Percentiles rank a stretch among this genome's conserved stretches.
Evolutionary conservation across 2,329 filamentous ascomycete genomes (phyloP).

Genomic region (Colletotrichum higginsianum): DNA sequence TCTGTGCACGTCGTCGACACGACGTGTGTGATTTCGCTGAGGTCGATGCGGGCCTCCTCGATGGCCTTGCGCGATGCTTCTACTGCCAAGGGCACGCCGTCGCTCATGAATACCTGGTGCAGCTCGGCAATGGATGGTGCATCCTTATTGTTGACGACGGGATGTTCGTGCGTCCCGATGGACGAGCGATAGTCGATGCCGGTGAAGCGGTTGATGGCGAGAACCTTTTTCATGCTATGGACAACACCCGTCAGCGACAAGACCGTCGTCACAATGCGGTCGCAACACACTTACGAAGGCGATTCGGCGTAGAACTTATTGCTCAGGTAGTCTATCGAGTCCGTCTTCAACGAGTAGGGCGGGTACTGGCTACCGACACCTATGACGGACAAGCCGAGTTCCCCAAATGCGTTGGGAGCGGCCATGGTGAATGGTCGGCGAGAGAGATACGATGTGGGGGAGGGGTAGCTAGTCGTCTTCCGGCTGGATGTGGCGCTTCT

Average conservation of each 20-base stretch:
- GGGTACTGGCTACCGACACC: slow-evolving; percentile 75
- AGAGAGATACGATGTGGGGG: slow-evolving; percentile 28
- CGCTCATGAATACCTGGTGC: slow-evolving; percentile 68
- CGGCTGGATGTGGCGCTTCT: not conserved
- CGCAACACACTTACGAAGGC: slow-evolving; percentile 65
- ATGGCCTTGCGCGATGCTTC: slow-evolving; percentile 69
- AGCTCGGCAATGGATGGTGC: slow-evolving; percentile 70
- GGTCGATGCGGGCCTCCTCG: slow-evolving; percentile 66
- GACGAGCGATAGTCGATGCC: slow-evolving; percentile 76
- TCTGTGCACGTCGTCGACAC: slow-evolving; percentile 79
- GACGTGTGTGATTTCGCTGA: slow-evolving; percentile 73
- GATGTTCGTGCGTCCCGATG: slow-evolving; percentile 73
- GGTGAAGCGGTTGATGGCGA: slow-evolving; percentile 75
- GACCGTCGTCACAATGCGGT: slow-evolving; percentile 70
- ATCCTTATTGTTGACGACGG: slow-evolving; percentile 69
- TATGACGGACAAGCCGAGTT: slow-evolving; percentile 72
- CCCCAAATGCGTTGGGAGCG: slow-evolving; percentile 58
- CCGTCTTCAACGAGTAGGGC: slow-evolving; percentile 65
- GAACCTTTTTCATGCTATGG: slow-evolving; percentile 73
- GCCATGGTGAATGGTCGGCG: slow-evolving; percentile 53
- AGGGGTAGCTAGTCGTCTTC: slow-evolving; percentile 29
- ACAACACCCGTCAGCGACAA: not conserved
- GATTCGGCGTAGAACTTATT: slow-evolving; percentile 72
- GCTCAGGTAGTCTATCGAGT: slow-evolving; percentile 66
- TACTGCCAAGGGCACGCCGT: slow-evolving; percentile 72